Base-by-base conservation (phyloP, 129 eudicot genomes). In the Artemisia argyi region DNA sequence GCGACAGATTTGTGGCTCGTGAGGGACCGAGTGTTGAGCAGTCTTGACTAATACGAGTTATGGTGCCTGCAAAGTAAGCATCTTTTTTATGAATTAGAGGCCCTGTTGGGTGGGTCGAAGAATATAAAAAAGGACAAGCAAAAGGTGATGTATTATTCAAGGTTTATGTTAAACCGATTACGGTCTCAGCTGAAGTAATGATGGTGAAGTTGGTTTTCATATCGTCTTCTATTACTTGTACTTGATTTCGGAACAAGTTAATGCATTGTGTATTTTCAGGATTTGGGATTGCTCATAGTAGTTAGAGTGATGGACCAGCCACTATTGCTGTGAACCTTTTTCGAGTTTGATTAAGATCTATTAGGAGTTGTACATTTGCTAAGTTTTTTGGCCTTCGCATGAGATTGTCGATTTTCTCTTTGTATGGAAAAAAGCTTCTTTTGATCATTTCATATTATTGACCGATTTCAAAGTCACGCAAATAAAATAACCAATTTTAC, bases 111-210 rank as follows among this genome's bases (percentile, higher is more conserved):
- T 28, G 73, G 59, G 28, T 44, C 46, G 19, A 44, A 22, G 14
- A 72, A 32, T 77, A 70, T 69, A 70, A 16, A 78, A 64, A 53
- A 49, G 50, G 54, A 62, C 10, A 11, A 52, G 53, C 42, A 70
- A 63, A 66, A 17, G 65, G 51, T 78, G 73, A 19, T 78, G 50
- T 71, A 71, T 56, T 65, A 28, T 64, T 77, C 72, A 55, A 54
- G 68, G 57, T 54, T 54, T 30, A 16, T 20, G 19, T n/a, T 78
- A 8, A 73, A 30, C 6, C 42, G 32, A 61, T 39, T 39, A 50
- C 46, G 9, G 47, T 68, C 32, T 65, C 15, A 18, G 49, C 46
- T 59, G 57, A 50, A 69, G 65, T 62, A 46, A 10, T 56, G 72
- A 52, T 69, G 16, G 63, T 1, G 70, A 70, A 47, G 76, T 56